Percentiles rank a stretch among this genome's conserved stretches.
These are phyloP conservation scores for Colletotrichum endophyticum DNA, from an alignment of 2,329 filamentous ascomycete species.

Conservation along the genomic window DNA sequence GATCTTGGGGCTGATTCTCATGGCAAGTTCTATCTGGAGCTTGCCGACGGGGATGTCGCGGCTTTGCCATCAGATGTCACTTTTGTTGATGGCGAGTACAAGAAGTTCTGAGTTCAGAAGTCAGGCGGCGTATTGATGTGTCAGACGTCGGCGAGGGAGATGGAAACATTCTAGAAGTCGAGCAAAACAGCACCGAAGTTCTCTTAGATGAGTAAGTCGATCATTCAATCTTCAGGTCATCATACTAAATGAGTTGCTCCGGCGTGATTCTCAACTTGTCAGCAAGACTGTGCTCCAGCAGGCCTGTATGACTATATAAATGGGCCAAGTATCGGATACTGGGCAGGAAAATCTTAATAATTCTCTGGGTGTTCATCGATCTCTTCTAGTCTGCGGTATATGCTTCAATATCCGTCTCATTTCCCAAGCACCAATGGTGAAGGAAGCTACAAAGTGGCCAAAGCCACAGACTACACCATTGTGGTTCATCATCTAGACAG, in stretches of 20 bases:
- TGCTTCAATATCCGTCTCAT: no score
- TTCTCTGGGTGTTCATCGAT: no score
- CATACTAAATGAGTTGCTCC: no score
- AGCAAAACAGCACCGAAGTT: neutral
- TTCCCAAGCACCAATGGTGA: neutral
- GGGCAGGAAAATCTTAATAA: no score
- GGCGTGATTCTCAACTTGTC: no score
- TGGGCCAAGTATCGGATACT: no score
- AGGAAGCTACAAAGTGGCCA: neutral
- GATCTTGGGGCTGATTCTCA: neutral
- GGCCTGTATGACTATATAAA: no score
- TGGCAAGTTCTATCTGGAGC: conserved; percentile 12
- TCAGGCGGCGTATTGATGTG: neutral
- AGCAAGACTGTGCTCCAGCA: no score
- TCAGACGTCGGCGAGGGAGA: rapidly evolving
- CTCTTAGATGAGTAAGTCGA: neutral
- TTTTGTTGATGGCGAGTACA: conserved; percentile 9
- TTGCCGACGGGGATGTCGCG: neutral
- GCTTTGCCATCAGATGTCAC: neutral
- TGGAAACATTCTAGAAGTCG: neutral
- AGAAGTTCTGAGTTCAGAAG: neutral
- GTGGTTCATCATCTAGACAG: neutral
- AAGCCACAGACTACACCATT: no score
- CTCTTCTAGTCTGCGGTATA: no score
- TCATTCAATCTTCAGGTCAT: no score